These are phyloP conservation scores for Adansonia gregorii DNA, from an alignment of 441 rosid genomes.

Conservation along the genomic window DNA sequence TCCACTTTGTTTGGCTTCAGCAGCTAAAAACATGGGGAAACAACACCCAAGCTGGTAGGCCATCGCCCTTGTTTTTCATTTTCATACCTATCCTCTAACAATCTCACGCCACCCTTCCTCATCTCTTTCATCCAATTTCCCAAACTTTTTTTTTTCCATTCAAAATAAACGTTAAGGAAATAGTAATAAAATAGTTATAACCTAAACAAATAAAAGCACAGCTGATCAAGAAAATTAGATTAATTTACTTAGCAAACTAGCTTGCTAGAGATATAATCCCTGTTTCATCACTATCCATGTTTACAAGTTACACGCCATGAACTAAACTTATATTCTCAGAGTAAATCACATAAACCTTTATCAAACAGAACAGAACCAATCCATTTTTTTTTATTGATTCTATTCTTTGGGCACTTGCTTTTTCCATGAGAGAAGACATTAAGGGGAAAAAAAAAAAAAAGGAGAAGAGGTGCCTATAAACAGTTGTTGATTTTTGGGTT, in stretches of 20 bases:
- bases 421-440: conserved; percentile 1
- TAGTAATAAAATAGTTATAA: not conserved
- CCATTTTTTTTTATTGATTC: conserved; percentile 25
- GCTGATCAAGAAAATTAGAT: not conserved
- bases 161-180: not conserved
- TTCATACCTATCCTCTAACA: not conserved
- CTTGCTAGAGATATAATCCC: not conserved
- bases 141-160: not conserved
- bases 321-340: conserved; percentile 10
- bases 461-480: not conserved
- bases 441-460: not conserved
- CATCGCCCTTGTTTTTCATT: not conserved
- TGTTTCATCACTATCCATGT: conserved; percentile 7
- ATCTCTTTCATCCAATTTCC: not conserved
- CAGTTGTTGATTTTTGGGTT: conserved; percentile 2
- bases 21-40: not conserved
- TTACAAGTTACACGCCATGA: conserved; percentile 15
- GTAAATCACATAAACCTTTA: not conserved
- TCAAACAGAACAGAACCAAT: conserved; percentile 20
- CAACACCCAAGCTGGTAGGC: not conserved
- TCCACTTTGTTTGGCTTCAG: conserved; percentile 29
- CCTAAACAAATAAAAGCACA: not conserved
- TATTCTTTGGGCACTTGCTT: conserved; percentile 12
- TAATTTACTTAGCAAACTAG: not conserved
- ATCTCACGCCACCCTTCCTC: not conserved